Evolutionary conservation across 441 rosid genomes (phyloP), one percentile per base, ranked within the genome.

Genomic region (Metrosideros polymorpha): DNA sequence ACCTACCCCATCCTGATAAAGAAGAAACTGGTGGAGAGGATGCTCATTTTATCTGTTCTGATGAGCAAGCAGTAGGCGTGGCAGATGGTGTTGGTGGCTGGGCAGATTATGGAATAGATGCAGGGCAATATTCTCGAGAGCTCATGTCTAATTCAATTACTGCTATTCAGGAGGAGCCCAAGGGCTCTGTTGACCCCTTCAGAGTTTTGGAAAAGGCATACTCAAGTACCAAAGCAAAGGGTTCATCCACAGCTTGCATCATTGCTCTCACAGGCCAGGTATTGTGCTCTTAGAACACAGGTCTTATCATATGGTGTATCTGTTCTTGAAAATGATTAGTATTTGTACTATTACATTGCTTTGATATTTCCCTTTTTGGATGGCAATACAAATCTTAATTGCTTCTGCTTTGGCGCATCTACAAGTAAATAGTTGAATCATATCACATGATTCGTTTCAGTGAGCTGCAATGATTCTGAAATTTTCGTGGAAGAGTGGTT

Each of bases 31-130:
- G 98, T 14, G 99, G 98, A 76, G 99, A 95, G 90, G 98, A 95
- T 93, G 95, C 98, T 42, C 99, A 96, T 85, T 96, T 96, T 86
- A 93, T 96, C 56, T 96, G 99, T 89, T 61, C 91, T 22, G 94
- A 95, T 90, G 95, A 93, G 89, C 96, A 95, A 82, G 99, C 98
- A 12, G 66, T 96, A 55, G 99, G 99, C 82, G 95, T 96, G 87
- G 99, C 98, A 56, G 99, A 96, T 91, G 99, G 99, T 88, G 98
- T 96, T 85, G 99, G 99, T 83, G 99, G 99, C 47, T 96, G 99
- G 99, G 99, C 98, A 43, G 98, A 95, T 88, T 91, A 90, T 22
- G 99, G 99, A 85, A 91, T 96, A 75, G 97, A 96, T 89, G 85
- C 99, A 17, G 99, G 99, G 87, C 87, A 5, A 61, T 95, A 94